Conservation (phyloP, 73 alveolate genomes). For the Tetrahymena thermophila region DNA sequence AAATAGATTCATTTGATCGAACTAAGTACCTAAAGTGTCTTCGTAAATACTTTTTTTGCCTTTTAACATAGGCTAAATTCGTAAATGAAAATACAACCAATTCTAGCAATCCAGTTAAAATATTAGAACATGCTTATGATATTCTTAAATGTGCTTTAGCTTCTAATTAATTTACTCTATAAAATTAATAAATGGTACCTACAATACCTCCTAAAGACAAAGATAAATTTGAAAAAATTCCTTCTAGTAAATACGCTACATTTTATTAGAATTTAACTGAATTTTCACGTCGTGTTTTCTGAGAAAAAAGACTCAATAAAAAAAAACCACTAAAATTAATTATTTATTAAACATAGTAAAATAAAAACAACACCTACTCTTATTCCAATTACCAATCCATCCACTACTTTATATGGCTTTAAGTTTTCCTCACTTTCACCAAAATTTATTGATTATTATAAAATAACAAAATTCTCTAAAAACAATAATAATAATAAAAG, state of each 20-base stretch:
- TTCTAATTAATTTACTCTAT: background rate
- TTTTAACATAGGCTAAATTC: background rate
- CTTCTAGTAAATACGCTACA: background rate
- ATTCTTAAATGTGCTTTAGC: background rate
- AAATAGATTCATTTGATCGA: background rate
- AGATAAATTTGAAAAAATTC: background rate
- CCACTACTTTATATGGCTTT: background rate
- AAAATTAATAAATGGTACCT: background rate
- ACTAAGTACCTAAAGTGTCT: background rate
- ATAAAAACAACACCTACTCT: background rate
- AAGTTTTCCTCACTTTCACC: background rate
- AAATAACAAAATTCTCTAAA: too few species aligned
- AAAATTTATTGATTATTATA: background rate
- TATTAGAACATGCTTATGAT: background rate
- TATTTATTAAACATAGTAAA: too few species aligned
- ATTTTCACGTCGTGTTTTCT: background rate
- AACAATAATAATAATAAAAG: too few species aligned
- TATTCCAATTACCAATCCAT: background rate
- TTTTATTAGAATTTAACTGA: background rate
- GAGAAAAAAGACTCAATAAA: background rate
- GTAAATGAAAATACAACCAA: background rate
- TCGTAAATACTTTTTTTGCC: background rate
- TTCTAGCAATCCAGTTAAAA: background rate
- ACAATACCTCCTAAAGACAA: background rate
- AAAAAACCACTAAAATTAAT: background rate